phyloP scores from a whole-genome alignment of 345 rosid genomes.

The Hibiscus syriacus region DNA sequence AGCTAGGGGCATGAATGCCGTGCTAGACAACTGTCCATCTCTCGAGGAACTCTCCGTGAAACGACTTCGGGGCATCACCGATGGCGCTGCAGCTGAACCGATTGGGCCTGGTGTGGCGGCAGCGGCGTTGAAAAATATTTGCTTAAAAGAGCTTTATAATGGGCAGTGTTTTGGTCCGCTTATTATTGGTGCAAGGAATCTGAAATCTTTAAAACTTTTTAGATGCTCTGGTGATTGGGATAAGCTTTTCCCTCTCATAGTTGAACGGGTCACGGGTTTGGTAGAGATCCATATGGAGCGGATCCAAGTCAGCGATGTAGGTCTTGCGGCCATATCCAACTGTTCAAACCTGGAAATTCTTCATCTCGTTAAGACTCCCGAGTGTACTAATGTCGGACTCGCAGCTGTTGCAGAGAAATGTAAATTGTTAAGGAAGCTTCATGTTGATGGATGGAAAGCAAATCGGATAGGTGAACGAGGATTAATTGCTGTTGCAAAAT shows the following conservation, averaged over 20 bases:
- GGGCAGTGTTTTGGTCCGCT: slow-evolving; percentile 74
- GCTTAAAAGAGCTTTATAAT: slow-evolving; percentile 66
- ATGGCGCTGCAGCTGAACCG: slow-evolving; percentile 44
- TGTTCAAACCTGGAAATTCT: slow-evolving; percentile 56
- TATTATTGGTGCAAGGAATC: slow-evolving; percentile 49
- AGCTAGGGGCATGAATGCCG: slow-evolving; percentile 73
- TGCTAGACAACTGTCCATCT: slow-evolving; percentile 59
- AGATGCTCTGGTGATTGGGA: slow-evolving; percentile 94
- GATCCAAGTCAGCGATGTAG: slow-evolving; percentile 60
- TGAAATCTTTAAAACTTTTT: slow-evolving; percentile 60
- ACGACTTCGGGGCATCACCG: slow-evolving; percentile 65
- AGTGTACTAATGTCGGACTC: slow-evolving; percentile 56
- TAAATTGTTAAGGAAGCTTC: slow-evolving; percentile 58
- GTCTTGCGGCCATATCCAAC: slow-evolving; percentile 44
- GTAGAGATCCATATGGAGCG: slow-evolving; percentile 70
- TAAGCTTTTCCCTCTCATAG: slow-evolving; percentile 36
- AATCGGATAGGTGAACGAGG: slow-evolving; percentile 67
- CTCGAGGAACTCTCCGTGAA: slow-evolving; percentile 74
- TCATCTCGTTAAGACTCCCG: slow-evolving; percentile 66
- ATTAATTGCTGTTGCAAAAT: slow-evolving; percentile 42
- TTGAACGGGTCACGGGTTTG: slow-evolving; percentile 34
- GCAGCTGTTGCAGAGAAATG: slow-evolving; percentile 46
- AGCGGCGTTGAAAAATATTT: slow-evolving; percentile 47
- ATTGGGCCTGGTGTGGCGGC: slow-evolving; percentile 61
- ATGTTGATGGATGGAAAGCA: slow-evolving; percentile 67